Percentiles rank a stretch among this genome's conserved stretches.
These are phyloP conservation scores for Echites panduratus DNA, from an alignment of 257 asterid genomes.

Conservation along the genomic window DNA sequence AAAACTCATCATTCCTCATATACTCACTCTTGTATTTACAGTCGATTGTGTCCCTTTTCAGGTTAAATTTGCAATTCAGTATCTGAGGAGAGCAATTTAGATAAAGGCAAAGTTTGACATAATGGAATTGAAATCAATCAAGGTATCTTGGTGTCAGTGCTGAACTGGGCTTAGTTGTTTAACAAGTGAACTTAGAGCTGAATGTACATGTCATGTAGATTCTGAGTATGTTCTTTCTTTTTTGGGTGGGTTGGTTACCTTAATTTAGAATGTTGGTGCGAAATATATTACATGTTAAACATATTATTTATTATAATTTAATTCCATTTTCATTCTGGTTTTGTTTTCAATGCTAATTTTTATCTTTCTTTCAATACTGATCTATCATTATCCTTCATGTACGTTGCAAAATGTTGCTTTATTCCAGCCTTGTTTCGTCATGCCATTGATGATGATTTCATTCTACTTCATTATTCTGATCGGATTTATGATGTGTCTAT, in stretches of 20 bases:
- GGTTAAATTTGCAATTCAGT: slow-evolving; percentile 93
- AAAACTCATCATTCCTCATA: no score
- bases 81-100: slow-evolving; percentile 69
- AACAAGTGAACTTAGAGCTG: not conserved
- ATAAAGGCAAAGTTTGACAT: slow-evolving; percentile 91
- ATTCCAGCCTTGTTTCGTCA: slow-evolving; percentile 90
- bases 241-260: not conserved
- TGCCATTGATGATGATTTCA: slow-evolving; percentile 83
- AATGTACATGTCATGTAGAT: not conserved
- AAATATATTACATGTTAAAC: no score
- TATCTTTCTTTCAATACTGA: slow-evolving; percentile 5
- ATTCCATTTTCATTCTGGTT: not conserved
- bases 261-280: not conserved
- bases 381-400: slow-evolving; percentile 13
- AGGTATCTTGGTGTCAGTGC: slow-evolving; percentile 36
- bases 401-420: slow-evolving; percentile 85
- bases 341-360: not conserved
- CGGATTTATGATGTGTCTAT: slow-evolving; percentile 66
- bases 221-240: not conserved
- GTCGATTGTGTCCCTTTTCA: slow-evolving; percentile 18
- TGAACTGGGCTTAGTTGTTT: not conserved
- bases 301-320: not conserved
- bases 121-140: slow-evolving; percentile 63
- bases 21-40: not conserved
- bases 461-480: slow-evolving; percentile 93